A percentile compares a stretch with the other conserved stretches of the same genome.
Conservation (phyloP, 257 asterid genomes). For the Solanum pimpinellifolium region DNA sequence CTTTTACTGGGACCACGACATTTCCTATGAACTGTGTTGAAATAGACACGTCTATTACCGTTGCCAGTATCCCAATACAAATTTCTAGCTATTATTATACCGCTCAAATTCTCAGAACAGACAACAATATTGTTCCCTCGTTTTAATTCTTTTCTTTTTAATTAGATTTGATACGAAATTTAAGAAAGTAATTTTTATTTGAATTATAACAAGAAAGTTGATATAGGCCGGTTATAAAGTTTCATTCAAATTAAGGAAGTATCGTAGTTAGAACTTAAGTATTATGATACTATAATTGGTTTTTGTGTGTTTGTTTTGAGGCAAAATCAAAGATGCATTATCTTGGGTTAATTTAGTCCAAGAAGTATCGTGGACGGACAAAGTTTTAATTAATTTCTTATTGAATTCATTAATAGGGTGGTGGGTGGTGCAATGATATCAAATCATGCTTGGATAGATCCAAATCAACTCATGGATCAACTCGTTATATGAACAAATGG, state of each 20-base stretch:
- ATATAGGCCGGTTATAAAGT: neutral
- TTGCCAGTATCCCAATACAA: neutral
- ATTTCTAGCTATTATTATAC: neutral
- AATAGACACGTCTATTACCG: neutral
- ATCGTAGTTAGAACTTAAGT: neutral
- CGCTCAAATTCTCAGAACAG: neutral
- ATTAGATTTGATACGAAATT: neutral
- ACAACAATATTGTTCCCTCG: neutral
- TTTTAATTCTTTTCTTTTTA: neutral
- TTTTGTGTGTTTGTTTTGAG: neutral
- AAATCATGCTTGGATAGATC: constrained; percentile 72
- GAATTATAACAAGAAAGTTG: neutral
- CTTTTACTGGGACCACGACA: neutral
- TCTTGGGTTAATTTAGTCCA: neutral
- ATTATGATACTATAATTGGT: neutral
- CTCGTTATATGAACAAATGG: constrained; percentile 45
- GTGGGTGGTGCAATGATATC: constrained; percentile 95
- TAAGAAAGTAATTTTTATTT: too few relatives aligned
- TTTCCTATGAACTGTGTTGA: neutral
- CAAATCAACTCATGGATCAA: constrained; percentile 66
- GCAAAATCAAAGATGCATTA: neutral
- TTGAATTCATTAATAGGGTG: constrained; percentile 41
- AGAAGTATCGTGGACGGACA: neutral
- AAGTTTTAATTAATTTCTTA: neutral
- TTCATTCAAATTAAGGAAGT: neutral